A percentile compares a stretch with the other conserved stretches of the same genome.
phyloP scores from a whole-genome alignment of 2,329 filamentous ascomycete species.

The Teratosphaeria destructans region DNA sequence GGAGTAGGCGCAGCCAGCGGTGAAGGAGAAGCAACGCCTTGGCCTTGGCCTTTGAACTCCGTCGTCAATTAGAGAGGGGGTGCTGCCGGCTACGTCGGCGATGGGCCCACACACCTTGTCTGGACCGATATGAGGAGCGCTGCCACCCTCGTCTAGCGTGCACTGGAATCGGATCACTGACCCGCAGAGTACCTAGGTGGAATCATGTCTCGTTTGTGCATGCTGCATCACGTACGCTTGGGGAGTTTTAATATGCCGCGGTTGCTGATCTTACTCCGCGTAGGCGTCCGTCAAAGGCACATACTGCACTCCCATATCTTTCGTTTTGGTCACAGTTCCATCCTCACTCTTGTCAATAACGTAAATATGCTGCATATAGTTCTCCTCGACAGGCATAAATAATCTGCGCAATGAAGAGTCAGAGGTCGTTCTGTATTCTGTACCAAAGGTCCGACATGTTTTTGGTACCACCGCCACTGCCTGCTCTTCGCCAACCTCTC shows the following conservation, averaged over 20 bases:
- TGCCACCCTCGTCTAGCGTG: slow-evolving; percentile 34
- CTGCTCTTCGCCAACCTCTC: no score
- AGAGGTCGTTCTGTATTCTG: slow-evolving; percentile 2
- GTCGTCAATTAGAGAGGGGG: slow-evolving; percentile 36
- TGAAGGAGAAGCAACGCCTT: slow-evolving; percentile 22
- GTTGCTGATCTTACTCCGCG: slow-evolving; percentile 2
- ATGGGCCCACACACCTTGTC: slow-evolving; percentile 34
- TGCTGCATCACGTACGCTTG: background rate
- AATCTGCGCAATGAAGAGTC: slow-evolving; percentile 36
- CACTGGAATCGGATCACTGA: slow-evolving; percentile 37
- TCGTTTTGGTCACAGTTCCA: slow-evolving; percentile 51
- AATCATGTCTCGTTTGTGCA: background rate
- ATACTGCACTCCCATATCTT: slow-evolving; percentile 62
- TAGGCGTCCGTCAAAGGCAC: slow-evolving; percentile 67
- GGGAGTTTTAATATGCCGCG: no score
- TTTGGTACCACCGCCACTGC: background rate
- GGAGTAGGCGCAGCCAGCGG: slow-evolving; percentile 13
- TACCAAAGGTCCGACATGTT: background rate
- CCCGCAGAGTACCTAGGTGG: slow-evolving; percentile 10
- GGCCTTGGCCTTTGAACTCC: slow-evolving; percentile 27
- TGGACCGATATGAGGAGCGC: slow-evolving; percentile 44
- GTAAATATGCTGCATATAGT: slow-evolving; percentile 56
- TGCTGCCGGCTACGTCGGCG: slow-evolving; percentile 39
- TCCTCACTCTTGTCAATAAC: slow-evolving; percentile 60
- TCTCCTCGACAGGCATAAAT: slow-evolving; percentile 65